These are phyloP conservation scores for Lipomyces mesembrius DNA, from an alignment of 805 yeast genomes.

Conservation along the genomic window DNA sequence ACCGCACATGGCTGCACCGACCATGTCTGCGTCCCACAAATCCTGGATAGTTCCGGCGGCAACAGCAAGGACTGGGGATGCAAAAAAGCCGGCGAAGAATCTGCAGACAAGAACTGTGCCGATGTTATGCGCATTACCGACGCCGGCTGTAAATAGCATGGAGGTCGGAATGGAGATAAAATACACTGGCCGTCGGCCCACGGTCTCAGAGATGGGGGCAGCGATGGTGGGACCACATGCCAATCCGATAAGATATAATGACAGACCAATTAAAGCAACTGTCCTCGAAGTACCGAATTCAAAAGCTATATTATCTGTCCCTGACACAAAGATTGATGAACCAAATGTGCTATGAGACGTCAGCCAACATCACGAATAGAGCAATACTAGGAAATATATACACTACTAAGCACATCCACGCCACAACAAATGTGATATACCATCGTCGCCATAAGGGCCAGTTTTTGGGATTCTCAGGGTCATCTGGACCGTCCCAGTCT, in stretches of 20 bases:
- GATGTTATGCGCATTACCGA: slow-evolving; percentile 58
- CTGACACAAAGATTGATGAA: slow-evolving; percentile 70
- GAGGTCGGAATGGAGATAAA: slow-evolving; percentile 49
- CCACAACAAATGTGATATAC: slow-evolving; percentile 46
- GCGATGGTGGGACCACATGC: slow-evolving; percentile 49
- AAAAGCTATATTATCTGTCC: slow-evolving; percentile 58
- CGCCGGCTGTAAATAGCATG: slow-evolving; percentile 38
- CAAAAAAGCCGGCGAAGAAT: slow-evolving; percentile 69
- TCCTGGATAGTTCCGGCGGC: slow-evolving; percentile 86
- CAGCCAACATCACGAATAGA: neutral
- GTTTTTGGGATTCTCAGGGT: slow-evolving; percentile 49
- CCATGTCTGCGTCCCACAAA: slow-evolving; percentile 66
- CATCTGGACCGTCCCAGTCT: slow-evolving; percentile 44
- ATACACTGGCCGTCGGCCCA: slow-evolving; percentile 65
- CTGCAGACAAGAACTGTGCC: slow-evolving; percentile 65
- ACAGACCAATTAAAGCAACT: slow-evolving; percentile 63
- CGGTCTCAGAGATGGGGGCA: slow-evolving; percentile 74
- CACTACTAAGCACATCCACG: slow-evolving; percentile 37
- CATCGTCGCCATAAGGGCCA: slow-evolving; percentile 47
- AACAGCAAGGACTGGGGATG: slow-evolving; percentile 82
- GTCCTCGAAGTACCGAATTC: slow-evolving; percentile 62
- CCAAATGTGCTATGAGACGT: slow-evolving; percentile 56
- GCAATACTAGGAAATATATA: neutral
- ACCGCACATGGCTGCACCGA: slow-evolving; percentile 76
- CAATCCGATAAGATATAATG: slow-evolving; percentile 62